Evolutionary conservation across 495 filamentous ascomycete genomes (phyloP), one percentile per base, ranked within the genome.

Genomic region (Neurospora intermedia): DNA sequence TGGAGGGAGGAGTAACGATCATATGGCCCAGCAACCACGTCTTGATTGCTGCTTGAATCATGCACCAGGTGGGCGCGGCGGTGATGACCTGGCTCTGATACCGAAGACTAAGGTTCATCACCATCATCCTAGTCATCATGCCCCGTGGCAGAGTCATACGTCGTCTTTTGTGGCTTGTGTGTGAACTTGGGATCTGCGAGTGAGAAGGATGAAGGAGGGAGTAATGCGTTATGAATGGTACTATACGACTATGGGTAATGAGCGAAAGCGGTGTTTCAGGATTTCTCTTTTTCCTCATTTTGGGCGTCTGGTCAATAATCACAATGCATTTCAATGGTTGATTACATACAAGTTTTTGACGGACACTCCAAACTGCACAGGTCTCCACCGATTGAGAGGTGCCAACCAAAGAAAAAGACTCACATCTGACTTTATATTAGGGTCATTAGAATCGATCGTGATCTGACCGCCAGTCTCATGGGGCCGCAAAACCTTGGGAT

Each of bases 31-130:
- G 13, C 13, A 31, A 62, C 54, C 31, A 31, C 54, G 7, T 35
- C 31, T 35, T 62, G 54, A 62, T 31, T 62, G 54, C 15, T 62
- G 6, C 11, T 23, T 35, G 54, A 23, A 62, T 62, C 38, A 35
- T 35, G 43, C 6, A 46, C 10, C 23, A 20, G 46, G 10, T 4
- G 73, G 73, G 10, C 42, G 31, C 40, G 43, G 39, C 43, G 35
- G 31, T 20, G 66, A 73, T 73, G 54, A 46, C 20, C 41, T 78
- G 72, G 75, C 73, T 62, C 40, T 78, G 70, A 59, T 75, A 41
- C 76, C 76, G 3, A 75, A 75, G 72, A 69, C 70, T 20, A 75
- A 69, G 74, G 72, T 73, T 18, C 54, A 62, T 62, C 54, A 62
- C 2, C 23, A 59, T 35, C 54, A 62, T 9, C 54, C 31, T 13